Evolutionary conservation across 768 basidiomycete genomes (phyloP).

Genomic region (Termitomyces sp.): DNA sequence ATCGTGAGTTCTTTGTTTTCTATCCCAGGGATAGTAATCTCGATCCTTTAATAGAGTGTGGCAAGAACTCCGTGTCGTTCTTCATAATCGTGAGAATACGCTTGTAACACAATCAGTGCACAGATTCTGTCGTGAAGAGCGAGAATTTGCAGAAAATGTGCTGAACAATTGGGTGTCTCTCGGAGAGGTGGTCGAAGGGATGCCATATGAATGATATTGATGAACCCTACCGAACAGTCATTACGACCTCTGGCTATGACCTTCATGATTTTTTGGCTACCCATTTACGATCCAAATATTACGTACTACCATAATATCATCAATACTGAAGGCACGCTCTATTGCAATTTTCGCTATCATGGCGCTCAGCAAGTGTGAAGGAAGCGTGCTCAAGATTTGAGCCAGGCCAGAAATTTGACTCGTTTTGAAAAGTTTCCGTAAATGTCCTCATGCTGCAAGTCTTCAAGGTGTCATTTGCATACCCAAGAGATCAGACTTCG

Average conservation of each 20-base stretch:
- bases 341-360: background rate
- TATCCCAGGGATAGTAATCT: background rate
- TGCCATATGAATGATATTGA: constrained; percentile 70
- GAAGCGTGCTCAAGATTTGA: no score
- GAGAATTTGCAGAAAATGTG: constrained; percentile 57
- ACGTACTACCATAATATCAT: background rate
- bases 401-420: no score
- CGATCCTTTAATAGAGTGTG: constrained; percentile 58
- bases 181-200: constrained; percentile 61
- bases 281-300: background rate
- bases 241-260: background rate
- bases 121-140: constrained; percentile 69
- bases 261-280: constrained; percentile 1
- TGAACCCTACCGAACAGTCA: background rate
- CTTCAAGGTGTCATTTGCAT: no score
- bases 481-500: no score
- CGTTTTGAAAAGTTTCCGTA: no score
- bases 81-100: constrained; percentile 87
- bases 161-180: constrained; percentile 72
- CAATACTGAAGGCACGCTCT: background rate
- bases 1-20: constrained; percentile 43
- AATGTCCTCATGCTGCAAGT: no score
- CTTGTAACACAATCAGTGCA: constrained; percentile 71
- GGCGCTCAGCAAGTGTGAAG: no score
- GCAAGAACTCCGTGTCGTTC: constrained; percentile 90